Base-by-base conservation (phyloP, 768 basidiomycete species). In the Phaeotremella fagi region DNA sequence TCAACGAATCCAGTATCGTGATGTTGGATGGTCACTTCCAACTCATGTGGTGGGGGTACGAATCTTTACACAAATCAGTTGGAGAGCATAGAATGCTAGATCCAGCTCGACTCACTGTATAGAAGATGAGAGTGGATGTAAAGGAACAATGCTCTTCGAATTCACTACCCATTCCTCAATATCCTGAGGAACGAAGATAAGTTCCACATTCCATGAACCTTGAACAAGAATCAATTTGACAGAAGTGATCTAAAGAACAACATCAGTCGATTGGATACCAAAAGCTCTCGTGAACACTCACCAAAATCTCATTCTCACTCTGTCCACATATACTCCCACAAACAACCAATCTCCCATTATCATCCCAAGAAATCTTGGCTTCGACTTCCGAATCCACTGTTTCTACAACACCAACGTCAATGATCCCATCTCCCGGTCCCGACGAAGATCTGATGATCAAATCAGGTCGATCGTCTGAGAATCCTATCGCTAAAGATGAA, bases 1-100 rank as follows among this genome's bases (percentile, higher is more conserved):
- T 87, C 84, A 29, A 94, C 72, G 70, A 85, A 87, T 0, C 88
- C 89, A 0, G 87, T 86, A 1, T 80, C 71, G 0, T 80, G 75
- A 52, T 90, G 85, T 1, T 77, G 71, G 41, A 91, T 68, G 0
- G 77, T 75, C 18, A 88, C 75, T 3, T 73, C 61, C 3, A 94
- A 63, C 0, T 73, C 71, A 56, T 88, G 87, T 0, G 83, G 79
- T 20, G 81, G 81, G 57, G 84, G 79, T 5, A 53, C 50, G 33
- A 78, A 67, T 22, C 77, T 74, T 23, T n/a, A 4, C 14, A 11
- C 9, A 20, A n/a, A 0, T 7, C 28, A 25, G 24, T 9, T 48
- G 27, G n/a, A 43, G 4, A 15, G 35, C 31, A 46, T 20, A 9
- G 22, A 14, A 27, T 28, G 11, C 28, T 16, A 44, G 14, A 18